Evolutionary conservation across 768 basidiomycete genomes (phyloP).

Genomic region (Sistotremastrum suecicum): DNA sequence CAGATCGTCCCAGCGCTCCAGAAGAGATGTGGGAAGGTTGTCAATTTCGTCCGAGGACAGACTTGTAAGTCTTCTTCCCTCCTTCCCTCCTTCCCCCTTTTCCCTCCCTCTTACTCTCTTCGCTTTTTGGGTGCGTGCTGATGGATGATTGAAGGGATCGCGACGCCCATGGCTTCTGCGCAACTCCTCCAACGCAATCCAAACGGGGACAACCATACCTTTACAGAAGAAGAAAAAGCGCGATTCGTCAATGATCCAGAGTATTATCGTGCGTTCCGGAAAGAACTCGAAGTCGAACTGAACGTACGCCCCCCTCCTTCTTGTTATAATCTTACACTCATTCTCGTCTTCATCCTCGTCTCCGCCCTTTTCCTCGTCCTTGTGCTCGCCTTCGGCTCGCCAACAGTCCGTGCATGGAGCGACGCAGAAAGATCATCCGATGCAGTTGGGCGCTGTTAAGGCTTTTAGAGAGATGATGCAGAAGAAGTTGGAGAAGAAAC

Average conservation of each 20-base stretch:
- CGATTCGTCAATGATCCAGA: constrained; percentile 29
- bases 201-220: constrained; percentile 28
- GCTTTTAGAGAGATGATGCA: constrained; percentile 33
- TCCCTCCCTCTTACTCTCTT: background rate
- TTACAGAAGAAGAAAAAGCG: constrained; percentile 36
- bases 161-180: constrained; percentile 6
- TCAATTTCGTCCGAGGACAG: constrained; percentile 44
- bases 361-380: background rate
- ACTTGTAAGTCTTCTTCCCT: constrained; percentile 24
- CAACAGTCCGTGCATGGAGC: constrained; percentile 26
- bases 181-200: constrained; percentile 24
- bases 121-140: constrained; percentile 19
- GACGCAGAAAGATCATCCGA: constrained; percentile 25
- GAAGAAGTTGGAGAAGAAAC: constrained; percentile 36
- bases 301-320: constrained; percentile 31
- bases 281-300: constrained; percentile 31
- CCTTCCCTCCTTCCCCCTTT: background rate
- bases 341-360: background rate
- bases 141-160: constrained; percentile 2
- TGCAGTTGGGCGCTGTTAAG: constrained; percentile 22
- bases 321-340: background rate
- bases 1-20: constrained; percentile 48
- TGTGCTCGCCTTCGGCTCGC: too few relatives aligned
- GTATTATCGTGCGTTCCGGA: constrained; percentile 35
- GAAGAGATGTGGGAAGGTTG: constrained; percentile 31